These are phyloP conservation scores for Monilinia laxa DNA, from an alignment of 2,329 filamentous ascomycete species.

Conservation along the genomic window DNA sequence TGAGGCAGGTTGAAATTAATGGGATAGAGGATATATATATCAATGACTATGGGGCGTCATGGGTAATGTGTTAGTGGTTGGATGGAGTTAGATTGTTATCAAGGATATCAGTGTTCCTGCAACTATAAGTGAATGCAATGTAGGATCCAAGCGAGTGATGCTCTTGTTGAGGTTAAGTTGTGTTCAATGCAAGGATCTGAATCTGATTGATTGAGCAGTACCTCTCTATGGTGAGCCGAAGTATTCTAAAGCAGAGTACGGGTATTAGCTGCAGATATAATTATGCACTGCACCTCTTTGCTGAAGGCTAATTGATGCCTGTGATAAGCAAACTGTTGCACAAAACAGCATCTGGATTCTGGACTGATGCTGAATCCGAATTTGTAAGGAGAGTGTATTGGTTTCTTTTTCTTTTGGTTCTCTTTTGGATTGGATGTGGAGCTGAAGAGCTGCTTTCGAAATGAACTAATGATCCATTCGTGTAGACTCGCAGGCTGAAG, in stretches of 20 bases:
- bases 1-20: too few species aligned
- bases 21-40: neutral
- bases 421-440: neutral
- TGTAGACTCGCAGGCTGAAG: neutral
- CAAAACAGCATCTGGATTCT: slow-evolving; percentile 1
- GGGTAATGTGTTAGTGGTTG: slow-evolving; percentile 6
- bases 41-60: neutral
- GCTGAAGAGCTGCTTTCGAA: neutral
- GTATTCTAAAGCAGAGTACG: too few species aligned
- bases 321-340: too few species aligned
- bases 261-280: neutral
- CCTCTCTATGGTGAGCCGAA: too few species aligned
- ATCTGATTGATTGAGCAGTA: too few species aligned
- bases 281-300: too few species aligned
- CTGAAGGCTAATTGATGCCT: neutral
- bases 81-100: neutral
- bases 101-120: too few species aligned
- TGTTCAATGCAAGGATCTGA: neutral
- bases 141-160: neutral
- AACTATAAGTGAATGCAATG: too few species aligned
- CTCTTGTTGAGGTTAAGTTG: slow-evolving; percentile 2
- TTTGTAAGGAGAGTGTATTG: slow-evolving; percentile 10
- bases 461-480: neutral
- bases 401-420: neutral
- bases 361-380: neutral